Base-by-base conservation (phyloP, 805 yeast species). In the Sugiyamaella marilandica region DNA sequence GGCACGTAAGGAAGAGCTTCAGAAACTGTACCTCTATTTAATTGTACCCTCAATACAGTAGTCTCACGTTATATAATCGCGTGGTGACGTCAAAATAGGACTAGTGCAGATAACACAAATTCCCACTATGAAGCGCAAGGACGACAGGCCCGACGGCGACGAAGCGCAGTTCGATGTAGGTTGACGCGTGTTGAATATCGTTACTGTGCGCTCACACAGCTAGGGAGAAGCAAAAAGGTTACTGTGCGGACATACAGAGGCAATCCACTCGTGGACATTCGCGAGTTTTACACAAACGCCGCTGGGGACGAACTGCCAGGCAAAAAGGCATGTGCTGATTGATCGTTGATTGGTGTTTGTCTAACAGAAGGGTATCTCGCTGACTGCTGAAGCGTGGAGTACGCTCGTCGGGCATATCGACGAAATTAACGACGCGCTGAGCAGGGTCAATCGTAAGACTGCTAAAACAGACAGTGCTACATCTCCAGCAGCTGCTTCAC, bases 301-400 rank as follows among this genome's bases (percentile, higher is more conserved):
- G 80, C 82, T 47, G 84, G 84, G 5, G 84, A 82, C 55, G 74
- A 77, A 71, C 76, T 76, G 55, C 98, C 98, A 0, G 95, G 96
- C 0, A 84, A 82, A 63, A 91, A 91, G 69, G 84, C 71, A 56
- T 49, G 72, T 58, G n/a, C 8, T 13, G 10, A 4, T 13, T 16
- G 19, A 18, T 9, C 62, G 69, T 67, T 18, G 21, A 24, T 49
- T 7, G 16, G 16, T 11, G 19, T 5, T 13, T 5, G 33, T 29
- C 50, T 39, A 45, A 41, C 48, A 10, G 16, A 31, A 64, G 67
- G 70, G 71, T 1, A 66, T 67, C 26, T 60, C 70, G 35, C 53
- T 67, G 49, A 59, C 60, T 10, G 53, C 47, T 19, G 65, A 59
- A 2, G 51, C 43, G 16, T 67, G 69, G 66, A 49, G 49, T 10